Evolutionary conservation across 2,329 filamentous ascomycete genomes (phyloP), one percentile per base, ranked within the genome.

Genomic region (Fusarium piperis): DNA sequence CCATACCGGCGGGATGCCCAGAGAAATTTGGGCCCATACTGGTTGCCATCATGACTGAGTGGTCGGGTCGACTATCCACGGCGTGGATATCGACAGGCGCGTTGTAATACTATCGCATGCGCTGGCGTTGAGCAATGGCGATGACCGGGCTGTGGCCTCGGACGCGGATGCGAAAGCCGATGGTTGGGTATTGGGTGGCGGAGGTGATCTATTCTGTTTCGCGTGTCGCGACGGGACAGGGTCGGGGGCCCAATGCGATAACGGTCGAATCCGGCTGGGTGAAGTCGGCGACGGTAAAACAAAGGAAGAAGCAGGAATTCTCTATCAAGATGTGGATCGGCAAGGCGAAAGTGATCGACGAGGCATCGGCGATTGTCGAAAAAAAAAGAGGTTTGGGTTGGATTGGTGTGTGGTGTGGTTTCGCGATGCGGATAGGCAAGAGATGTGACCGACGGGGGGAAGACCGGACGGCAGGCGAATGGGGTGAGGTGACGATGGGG

Each of bases 1-100:
- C 92, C 89, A 94, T 92, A 79, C 85, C 89, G 77, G 86, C 89
- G 73, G 91, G 90, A 84, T 93, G 91, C 81, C 91, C 90, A 78
- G 84, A 81, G 77, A 90, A 93, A 78, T 88, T 85, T 75, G 88
- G 88, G 72, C 85, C 86, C 83, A 91, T 89, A 82, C 88, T 90
- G 70, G 81, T 79, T 74, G 91, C 88, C 91, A 94, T 94, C 91
- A 92, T 93, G 78, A 84, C 79, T 75, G 46, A 61, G 57, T 48
- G 60, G 72, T 63, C 67, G 59, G 76, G 84, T 83, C 86, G 85
- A 85, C 79, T 84, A 86, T 85, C 87, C 88, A 89, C 87, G 76
- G 76, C 77, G 86, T 89, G 87, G 88, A 89, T 87, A 86, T 87
- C 85, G 86, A 89, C 85, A 78, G 78, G 74, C 75, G 78, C 76